Base-by-base conservation (phyloP, 495 filamentous ascomycete species). In the Talaromyces nanjingensis region DNA sequence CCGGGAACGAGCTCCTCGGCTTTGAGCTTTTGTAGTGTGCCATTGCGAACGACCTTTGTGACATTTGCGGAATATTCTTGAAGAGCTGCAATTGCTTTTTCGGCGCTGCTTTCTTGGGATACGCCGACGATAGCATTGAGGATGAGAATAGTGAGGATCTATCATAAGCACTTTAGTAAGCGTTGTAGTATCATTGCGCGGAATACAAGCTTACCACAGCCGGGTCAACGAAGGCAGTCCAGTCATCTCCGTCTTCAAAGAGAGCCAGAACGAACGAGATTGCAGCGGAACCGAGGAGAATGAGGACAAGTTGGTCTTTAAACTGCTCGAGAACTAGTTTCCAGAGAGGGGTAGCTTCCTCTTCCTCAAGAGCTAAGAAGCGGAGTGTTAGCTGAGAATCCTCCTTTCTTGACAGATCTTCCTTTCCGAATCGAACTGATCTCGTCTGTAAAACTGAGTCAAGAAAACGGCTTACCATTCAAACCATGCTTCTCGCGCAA, bases 61-160 rank as follows among this genome's bases (percentile, higher is more conserved):
- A 97, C 90, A 71, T 97, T 98, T 64, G 96, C 96, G 47, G 93
- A 97, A 77, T 99, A 99, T 84, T 99, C 93, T 77, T 99, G 93
- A 39, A 99, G 86, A 53, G 96, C 96, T 11, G 96, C 92, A 76
- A 99, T 99, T 9, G 96, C 96, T 75, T 97, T 97, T 74, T 99
- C 96, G 37, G 96, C 96, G 71, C 92, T 97, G 74, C 90, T 96
- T 81, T 99, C 96, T 83, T 99, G 96, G 53, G 92, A 96, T 18
- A 99, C 96, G 66, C 96, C 96, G 47, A 99, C 96, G 63, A 98
- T 86, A 55, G 96, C 89, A 76, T 99, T 99, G 68, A 99, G 86
- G 66, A 99, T 87, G 42, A 99, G 81, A 72, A 99, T 99, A 24
- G 96, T 97, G 65, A 99, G 83, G 69, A 99, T 99, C 91, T 96